phyloP scores from a whole-genome alignment of 2,329 filamentous ascomycete species.

The Peltaster fructicola region DNA sequence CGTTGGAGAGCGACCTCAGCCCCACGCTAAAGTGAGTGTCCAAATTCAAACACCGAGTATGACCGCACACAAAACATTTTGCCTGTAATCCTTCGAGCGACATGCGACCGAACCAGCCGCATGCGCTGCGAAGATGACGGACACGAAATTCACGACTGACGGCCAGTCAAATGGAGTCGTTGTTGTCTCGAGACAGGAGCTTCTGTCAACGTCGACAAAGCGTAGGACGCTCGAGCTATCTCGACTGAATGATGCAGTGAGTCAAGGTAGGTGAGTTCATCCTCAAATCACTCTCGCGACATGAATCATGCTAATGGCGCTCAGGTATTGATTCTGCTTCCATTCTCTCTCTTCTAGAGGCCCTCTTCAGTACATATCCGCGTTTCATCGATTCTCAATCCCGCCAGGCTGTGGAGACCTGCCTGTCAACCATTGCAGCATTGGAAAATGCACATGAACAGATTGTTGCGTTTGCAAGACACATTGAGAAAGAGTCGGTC shows the following conservation, averaged over 20 bases:
- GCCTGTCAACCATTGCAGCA: constrained; percentile 51
- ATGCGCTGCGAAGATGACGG: too few relatives aligned
- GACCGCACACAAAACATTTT: too few relatives aligned
- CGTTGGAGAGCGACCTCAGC: too few relatives aligned
- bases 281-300: constrained; percentile 2
- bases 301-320: constrained; percentile 1
- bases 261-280: constrained; percentile 22
- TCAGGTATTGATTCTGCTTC: constrained; percentile 4
- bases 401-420: constrained; percentile 64
- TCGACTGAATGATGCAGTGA: constrained; percentile 24
- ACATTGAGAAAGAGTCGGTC: constrained; percentile 52
- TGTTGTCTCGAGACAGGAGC: constrained; percentile 20
- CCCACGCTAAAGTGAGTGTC: too few relatives aligned
- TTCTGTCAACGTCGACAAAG: constrained; percentile 32
- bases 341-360: constrained; percentile 31
- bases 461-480: constrained; percentile 46
- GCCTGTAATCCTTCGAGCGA: too few relatives aligned
- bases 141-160: too few relatives aligned
- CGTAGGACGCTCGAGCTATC: constrained; percentile 27
- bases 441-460: constrained; percentile 37
- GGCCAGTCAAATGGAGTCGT: too few relatives aligned
- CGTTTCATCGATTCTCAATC: constrained; percentile 76
- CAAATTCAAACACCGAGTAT: too few relatives aligned
- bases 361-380: constrained; percentile 75
- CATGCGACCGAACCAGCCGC: too few relatives aligned